Conservation (phyloP, 1,284 basidiomycete species). For the Cutaneotrichosporon spelunceum region DNA sequence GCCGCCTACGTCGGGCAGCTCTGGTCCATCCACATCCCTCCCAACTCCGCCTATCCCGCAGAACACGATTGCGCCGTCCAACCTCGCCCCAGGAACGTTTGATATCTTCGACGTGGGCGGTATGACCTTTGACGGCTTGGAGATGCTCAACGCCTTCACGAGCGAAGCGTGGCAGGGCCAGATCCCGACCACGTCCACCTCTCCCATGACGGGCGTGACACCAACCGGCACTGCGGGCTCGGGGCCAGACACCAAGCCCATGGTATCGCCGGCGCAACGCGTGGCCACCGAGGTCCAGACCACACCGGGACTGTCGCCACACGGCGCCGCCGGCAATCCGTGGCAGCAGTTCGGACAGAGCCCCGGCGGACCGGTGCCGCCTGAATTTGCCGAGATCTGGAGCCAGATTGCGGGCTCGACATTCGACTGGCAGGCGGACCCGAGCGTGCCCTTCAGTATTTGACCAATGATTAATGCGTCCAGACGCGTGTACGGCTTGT, state of each 20-base stretch:
- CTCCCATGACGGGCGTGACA: conserved; percentile 1
- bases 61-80: conserved; percentile 6
- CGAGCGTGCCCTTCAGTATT: conserved; percentile 48
- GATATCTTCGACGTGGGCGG: conserved; percentile 44
- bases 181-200: background rate
- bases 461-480: conserved; percentile 9
- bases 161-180: conserved; percentile 26
- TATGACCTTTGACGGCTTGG: conserved; percentile 46
- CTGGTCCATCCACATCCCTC: conserved; percentile 1
- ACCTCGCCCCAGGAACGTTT: conserved; percentile 2
- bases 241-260: background rate
- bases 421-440: conserved; percentile 49
- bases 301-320: background rate
- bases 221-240: background rate
- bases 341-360: conserved; percentile 14
- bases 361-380: conserved; percentile 12
- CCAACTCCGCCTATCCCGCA: conserved; percentile 7
- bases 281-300: conserved; percentile 2
- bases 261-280: conserved; percentile 8
- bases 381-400: conserved; percentile 40
- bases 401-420: conserved; percentile 41
- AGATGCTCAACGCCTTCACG: conserved; percentile 46
- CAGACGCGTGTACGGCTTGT: background rate
- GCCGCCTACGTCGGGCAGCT: background rate
- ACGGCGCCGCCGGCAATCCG: background rate